Evolutionary conservation across 2,329 filamentous ascomycete species (phyloP).

Genomic region (Madurella mycetomatis): DNA sequence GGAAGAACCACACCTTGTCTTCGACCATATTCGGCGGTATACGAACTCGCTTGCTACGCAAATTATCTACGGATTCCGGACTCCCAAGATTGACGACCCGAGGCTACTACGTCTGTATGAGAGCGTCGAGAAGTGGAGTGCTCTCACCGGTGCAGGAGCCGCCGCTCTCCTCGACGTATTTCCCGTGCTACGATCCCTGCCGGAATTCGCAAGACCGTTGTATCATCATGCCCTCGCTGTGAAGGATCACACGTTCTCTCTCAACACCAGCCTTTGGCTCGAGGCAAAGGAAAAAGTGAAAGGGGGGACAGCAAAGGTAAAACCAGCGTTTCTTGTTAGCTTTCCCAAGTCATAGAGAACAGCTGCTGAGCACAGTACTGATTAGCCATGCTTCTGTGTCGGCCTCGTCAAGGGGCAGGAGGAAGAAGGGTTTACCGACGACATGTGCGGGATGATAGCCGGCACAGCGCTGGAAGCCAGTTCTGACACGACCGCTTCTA

Average conservation of each 20-base stretch:
- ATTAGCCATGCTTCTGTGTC: conserved; percentile 14
- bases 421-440: conserved; percentile 23
- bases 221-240: conserved; percentile 38
- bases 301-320: background rate
- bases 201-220: conserved; percentile 35
- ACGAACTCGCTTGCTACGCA: conserved; percentile 17
- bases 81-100: conserved; percentile 10
- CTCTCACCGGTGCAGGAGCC: conserved; percentile 34
- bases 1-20: conserved; percentile 36
- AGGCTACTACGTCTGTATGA: conserved; percentile 17
- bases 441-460: conserved; percentile 28
- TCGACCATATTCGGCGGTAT: conserved; percentile 28
- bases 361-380: background rate
- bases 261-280: conserved; percentile 37
- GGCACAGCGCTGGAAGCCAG: conserved; percentile 33
- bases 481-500: conserved; percentile 38
- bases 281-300: conserved; percentile 31
- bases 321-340: too few species aligned
- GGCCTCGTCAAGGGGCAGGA: conserved; percentile 12
- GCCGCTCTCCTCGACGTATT: conserved; percentile 43
- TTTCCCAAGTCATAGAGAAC: too few species aligned
- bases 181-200: conserved; percentile 39
- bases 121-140: conserved; percentile 35
- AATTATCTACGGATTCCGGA: conserved; percentile 22
- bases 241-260: conserved; percentile 33